Conservation (phyloP, 2,329 filamentous ascomycete species). For the Elsinoe australis region DNA sequence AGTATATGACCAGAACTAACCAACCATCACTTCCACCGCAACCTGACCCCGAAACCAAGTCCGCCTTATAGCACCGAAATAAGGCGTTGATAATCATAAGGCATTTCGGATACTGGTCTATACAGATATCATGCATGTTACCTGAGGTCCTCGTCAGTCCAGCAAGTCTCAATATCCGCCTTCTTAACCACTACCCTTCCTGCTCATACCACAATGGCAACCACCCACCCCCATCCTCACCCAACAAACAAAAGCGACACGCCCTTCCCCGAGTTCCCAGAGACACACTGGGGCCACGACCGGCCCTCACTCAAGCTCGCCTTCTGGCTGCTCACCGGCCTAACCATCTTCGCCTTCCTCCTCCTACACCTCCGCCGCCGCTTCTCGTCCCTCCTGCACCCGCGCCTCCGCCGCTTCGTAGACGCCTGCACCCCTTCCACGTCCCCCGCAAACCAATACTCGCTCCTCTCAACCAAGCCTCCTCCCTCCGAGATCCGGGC, state of each 20-base stretch:
- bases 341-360: not conserved
- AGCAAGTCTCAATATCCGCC: too few species aligned
- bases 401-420: not conserved
- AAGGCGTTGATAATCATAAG: too few species aligned
- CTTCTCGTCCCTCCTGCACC: conserved; percentile 1
- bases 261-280: not conserved
- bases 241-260: not conserved
- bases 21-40: too few species aligned
- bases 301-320: not conserved
- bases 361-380: not conserved
- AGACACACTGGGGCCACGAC: not conserved
- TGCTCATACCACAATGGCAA: not conserved
- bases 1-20: too few species aligned
- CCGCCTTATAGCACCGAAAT: too few species aligned
- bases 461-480: not conserved
- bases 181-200: too few species aligned
- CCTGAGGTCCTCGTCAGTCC: too few species aligned
- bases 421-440: not conserved
- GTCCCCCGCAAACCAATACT: not conserved
- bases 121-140: too few species aligned
- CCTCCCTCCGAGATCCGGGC: not conserved
- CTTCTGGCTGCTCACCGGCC: not conserved
- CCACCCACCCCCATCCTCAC: too few species aligned
- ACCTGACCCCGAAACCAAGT: too few species aligned
- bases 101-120: too few species aligned